phyloP scores from a whole-genome alignment of 2,329 filamentous ascomycete genomes.

The Monosporascus sp. region DNA sequence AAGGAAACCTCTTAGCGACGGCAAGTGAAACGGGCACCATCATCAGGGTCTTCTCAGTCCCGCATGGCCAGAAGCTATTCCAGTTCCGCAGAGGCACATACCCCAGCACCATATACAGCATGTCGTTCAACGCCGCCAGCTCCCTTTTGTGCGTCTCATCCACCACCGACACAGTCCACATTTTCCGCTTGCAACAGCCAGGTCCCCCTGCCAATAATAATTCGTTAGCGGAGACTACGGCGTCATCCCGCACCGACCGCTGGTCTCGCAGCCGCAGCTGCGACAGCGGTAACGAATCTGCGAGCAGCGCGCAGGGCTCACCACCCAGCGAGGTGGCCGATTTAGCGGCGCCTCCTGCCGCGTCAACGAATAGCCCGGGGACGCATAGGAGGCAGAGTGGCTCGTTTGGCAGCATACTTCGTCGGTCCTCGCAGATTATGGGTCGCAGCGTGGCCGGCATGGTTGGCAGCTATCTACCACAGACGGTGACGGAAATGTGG shows the following conservation, averaged over 20 bases:
- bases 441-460: conserved; percentile 83
- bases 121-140: conserved; percentile 95
- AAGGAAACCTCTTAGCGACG: conserved; percentile 86
- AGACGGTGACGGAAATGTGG: conserved; percentile 96
- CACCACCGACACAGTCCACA: conserved; percentile 91
- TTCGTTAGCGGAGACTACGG: conserved; percentile 30
- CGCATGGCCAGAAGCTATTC: conserved; percentile 85
- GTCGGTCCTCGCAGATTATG: conserved; percentile 92
- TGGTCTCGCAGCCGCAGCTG: conserved; percentile 49
- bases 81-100: conserved; percentile 95
- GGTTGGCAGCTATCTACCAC: conserved; percentile 86
- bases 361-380: conserved; percentile 19
- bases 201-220: conserved; percentile 30
- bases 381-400: conserved; percentile 55
- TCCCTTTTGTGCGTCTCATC: conserved; percentile 93
- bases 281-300: conserved; percentile 52
- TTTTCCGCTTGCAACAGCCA: conserved; percentile 70
- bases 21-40: conserved; percentile 97
- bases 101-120: conserved; percentile 93
- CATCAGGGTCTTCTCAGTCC: conserved; percentile 90
- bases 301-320: conserved; percentile 36
- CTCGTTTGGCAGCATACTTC: conserved; percentile 82
- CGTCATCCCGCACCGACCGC: conserved; percentile 42
- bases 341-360: conserved; percentile 18
- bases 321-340: conserved; percentile 46